A percentile compares a stretch with the other conserved stretches of the same genome.
phyloP scores from a whole-genome alignment of 306 rosid species.

The Corylus americana region DNA sequence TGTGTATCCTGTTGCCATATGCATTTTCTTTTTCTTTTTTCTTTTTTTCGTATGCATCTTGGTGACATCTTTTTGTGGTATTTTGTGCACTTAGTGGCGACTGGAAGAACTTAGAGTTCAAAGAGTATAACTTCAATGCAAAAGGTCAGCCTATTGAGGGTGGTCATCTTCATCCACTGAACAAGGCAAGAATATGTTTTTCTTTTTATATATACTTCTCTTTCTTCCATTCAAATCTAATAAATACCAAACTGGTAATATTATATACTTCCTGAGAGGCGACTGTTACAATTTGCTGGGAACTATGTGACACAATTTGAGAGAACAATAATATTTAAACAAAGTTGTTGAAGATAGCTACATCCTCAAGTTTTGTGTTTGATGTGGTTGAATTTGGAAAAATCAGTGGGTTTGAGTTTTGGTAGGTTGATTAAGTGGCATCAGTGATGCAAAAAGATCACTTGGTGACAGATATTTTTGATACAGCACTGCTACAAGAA shows the following conservation, averaged over 20 bases:
- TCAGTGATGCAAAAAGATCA: background rate
- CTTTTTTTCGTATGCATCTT: background rate
- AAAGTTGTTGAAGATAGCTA: background rate
- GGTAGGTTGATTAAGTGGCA: background rate
- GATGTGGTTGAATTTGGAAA: background rate
- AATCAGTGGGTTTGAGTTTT: background rate
- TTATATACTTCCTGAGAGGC: background rate
- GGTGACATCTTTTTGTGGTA: slow-evolving; percentile 25
- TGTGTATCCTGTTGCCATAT: slow-evolving; percentile 10
- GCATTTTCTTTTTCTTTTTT: no score
- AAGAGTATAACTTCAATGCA: slow-evolving; percentile 78
- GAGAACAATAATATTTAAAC: background rate
- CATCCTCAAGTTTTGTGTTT: background rate
- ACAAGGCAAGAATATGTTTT: slow-evolving; percentile 61
- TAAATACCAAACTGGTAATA: background rate
- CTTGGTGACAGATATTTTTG: background rate
- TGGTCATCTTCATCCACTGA: slow-evolving; percentile 91
- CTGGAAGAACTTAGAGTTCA: slow-evolving; percentile 84
- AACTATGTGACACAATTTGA: background rate
- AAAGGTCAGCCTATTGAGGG: slow-evolving; percentile 85
- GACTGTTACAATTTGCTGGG: background rate
- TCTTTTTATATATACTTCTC: background rate
- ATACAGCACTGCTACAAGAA: no score
- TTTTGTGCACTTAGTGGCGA: slow-evolving; percentile 56
- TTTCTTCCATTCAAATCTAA: background rate